These are phyloP conservation scores for Heliosperma pusillum DNA, from an alignment of 148 eudicot species.

Conservation along the genomic window DNA sequence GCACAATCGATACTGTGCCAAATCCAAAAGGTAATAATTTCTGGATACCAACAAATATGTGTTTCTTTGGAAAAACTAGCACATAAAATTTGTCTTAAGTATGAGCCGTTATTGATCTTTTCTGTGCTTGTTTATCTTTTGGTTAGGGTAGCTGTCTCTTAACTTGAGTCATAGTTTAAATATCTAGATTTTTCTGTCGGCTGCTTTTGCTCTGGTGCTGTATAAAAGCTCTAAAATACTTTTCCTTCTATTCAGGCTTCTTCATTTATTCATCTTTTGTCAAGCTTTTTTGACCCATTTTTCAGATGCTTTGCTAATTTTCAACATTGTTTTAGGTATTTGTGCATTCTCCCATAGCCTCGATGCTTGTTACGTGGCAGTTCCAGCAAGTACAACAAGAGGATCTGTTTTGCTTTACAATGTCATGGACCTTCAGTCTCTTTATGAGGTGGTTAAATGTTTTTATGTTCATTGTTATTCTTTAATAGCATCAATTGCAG, in stretches of 20 bases:
- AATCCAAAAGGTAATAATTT: constrained; percentile 65
- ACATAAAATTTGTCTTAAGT: neutral
- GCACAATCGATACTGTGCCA: constrained; percentile 79
- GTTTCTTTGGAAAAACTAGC: neutral
- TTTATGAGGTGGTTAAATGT: constrained; percentile 62
- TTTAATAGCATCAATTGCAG: neutral
- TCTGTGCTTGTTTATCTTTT: neutral
- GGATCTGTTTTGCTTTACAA: constrained; percentile 84
- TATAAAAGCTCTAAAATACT: neutral
- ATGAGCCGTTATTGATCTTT: neutral
- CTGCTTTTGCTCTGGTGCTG: neutral
- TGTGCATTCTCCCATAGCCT: constrained; percentile 77
- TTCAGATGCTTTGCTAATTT: neutral
- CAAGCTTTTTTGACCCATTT: neutral
- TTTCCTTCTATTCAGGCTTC: constrained; percentile 5
- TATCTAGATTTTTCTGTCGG: neutral
- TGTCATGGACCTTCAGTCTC: constrained; percentile 84
- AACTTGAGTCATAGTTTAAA: neutral
- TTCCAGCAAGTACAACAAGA: constrained; percentile 75
- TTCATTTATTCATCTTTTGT: neutral
- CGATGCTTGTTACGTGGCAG: constrained; percentile 86
- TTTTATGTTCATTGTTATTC: neutral
- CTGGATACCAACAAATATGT: neutral
- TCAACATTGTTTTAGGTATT: constrained; percentile 47
- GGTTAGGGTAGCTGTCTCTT: neutral